Conservation (phyloP, 345 rosid species). For the Ricinus communis region DNA sequence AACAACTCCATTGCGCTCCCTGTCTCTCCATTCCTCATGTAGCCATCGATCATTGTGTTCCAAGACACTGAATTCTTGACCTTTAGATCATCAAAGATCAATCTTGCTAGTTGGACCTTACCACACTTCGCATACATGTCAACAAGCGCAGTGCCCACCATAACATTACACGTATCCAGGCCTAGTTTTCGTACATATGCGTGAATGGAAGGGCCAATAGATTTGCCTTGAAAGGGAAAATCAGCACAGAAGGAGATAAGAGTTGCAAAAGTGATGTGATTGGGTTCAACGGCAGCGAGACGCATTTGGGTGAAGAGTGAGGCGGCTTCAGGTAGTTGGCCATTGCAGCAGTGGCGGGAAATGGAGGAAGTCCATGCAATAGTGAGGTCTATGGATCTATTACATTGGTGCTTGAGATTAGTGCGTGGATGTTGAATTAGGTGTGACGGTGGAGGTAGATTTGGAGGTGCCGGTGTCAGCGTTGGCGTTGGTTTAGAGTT, state of each 20-base stretch:
- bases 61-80: constrained; percentile 22
- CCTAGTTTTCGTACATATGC: constrained; percentile 57
- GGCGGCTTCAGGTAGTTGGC: constrained; percentile 53
- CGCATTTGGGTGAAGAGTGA: constrained; percentile 57
- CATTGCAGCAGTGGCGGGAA: constrained; percentile 56
- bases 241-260: constrained; percentile 56
- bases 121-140: constrained; percentile 29
- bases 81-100: constrained; percentile 19
- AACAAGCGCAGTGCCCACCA: constrained; percentile 28
- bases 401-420: constrained; percentile 13
- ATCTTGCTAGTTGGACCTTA: constrained; percentile 14
- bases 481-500: constrained; percentile 3
- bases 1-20: constrained; percentile 18
- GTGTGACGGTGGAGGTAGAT: no score
- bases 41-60: constrained; percentile 33
- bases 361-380: constrained; percentile 77
- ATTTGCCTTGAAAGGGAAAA: constrained; percentile 31
- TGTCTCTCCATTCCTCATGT: constrained; percentile 15
- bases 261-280: constrained; percentile 57
- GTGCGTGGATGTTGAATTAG: no score
- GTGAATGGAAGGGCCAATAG: constrained; percentile 56
- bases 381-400: constrained; percentile 25
- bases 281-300: constrained; percentile 52
- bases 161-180: constrained; percentile 18
- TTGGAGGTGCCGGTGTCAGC: not conserved